phyloP scores from a whole-genome alignment of 2,329 filamentous ascomycete species.

The Arthrobotrys megalospora region DNA sequence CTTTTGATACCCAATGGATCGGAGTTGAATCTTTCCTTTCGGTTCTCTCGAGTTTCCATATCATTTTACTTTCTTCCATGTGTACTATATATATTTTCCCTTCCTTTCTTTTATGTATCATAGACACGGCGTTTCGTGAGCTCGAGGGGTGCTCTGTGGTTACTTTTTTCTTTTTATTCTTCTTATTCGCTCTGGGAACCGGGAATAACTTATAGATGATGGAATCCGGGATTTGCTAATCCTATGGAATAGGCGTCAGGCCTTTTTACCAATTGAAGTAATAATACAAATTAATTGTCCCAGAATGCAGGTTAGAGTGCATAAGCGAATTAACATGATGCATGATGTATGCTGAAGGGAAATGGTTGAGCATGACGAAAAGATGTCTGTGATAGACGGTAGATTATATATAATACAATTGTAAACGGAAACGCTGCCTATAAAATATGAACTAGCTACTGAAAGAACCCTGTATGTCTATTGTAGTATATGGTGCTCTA shows the following conservation, averaged over 20 bases:
- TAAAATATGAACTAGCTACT: slow-evolving; percentile 12
- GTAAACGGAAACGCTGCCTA: slow-evolving; percentile 15
- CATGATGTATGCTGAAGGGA: background rate
- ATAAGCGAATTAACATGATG: background rate
- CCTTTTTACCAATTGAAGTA: slow-evolving; percentile 17
- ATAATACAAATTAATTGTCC: background rate
- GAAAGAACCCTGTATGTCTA: slow-evolving; percentile 13
- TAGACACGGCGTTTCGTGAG: slow-evolving; percentile 53
- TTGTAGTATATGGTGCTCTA: slow-evolving; percentile 65
- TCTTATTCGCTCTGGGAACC: slow-evolving; percentile 10
- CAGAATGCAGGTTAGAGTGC: background rate
- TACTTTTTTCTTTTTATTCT: slow-evolving; percentile 25
- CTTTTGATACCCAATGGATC: slow-evolving; percentile 11
- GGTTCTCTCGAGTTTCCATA: background rate
- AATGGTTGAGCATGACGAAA: background rate
- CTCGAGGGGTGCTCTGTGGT: slow-evolving; percentile 7
- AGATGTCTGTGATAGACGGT: background rate
- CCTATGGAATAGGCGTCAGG: slow-evolving; percentile 10
- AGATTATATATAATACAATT: slow-evolving; percentile 38
- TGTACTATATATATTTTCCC: slow-evolving; percentile 28
- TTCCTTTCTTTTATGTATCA: slow-evolving; percentile 50
- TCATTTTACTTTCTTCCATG: background rate
- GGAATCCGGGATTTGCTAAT: background rate
- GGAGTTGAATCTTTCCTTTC: slow-evolving; percentile 12
- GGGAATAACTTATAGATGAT: slow-evolving; percentile 23